Base-by-base conservation (phyloP, 345 rosid genomes). In the Eucalyptus rudis region DNA sequence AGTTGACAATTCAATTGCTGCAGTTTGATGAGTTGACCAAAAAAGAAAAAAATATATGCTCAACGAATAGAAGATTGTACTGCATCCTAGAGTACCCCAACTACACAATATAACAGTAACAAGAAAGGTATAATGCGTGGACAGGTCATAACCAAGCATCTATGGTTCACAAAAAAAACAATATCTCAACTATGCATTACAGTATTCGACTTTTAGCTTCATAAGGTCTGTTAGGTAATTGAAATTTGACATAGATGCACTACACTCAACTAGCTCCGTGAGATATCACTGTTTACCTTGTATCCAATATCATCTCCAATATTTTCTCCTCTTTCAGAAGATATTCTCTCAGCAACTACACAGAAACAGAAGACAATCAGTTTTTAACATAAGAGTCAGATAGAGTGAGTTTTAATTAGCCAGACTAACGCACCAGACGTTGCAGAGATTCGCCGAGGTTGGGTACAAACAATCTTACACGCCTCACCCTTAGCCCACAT, bases 361-460 rank as follows among this genome's bases (percentile, higher is more conserved):
- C 43, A 91, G 22, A 89, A 90, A 86, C 71, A 81, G 52, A 90
- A 91, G 56, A 66, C 87, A 79, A 51, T 49, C 64, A 86, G 59
- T n/a, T 79, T 81, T 33, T 54, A 87, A 91, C 68, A 40, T 59
- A 52, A 88, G 54, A 62, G 87, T 33, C 47, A 45, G 86, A 49
- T 86, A 27, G 25, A 87, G 27, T n/a, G 19, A 76, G 81, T 68
- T 79, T 31, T 40, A n/a, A 76, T 47, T 87, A 49, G 89, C 88
- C 90, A 6, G 88, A 89, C 88, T 66, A 17, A 50, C 87, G 8
- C 83, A 97, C 99, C 99, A 92, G 99, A 97, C 88, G 91, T 96
- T 36, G 99, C 99, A 31, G 99, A 97, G 91, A 97, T 96, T 90
- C 99, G 98, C 87, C 99, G 98, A 89, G 99, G 99, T 92, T 97